Conservation (phyloP, 2,329 filamentous ascomycete species). For the Teratosphaeria destructans region DNA sequence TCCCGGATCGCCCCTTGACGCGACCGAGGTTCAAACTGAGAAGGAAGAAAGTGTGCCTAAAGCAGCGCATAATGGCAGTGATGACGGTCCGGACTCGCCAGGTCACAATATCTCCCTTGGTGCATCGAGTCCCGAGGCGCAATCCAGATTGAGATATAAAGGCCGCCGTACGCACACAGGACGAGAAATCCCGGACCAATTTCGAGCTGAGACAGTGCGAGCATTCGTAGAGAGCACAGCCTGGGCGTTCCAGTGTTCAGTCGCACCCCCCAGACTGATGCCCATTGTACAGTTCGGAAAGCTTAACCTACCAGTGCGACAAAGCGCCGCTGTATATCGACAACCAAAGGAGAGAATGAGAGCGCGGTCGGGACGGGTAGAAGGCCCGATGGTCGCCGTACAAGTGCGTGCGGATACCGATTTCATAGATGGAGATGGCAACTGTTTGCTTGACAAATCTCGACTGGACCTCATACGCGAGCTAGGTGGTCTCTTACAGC, state of each 20-base stretch:
- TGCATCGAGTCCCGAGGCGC: conserved; percentile 2
- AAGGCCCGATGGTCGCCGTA: conserved; percentile 47
- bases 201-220: conserved; percentile 45
- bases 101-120: neutral
- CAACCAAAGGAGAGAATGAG: conserved; percentile 42
- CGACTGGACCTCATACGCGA: conserved; percentile 48
- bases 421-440: conserved; percentile 36
- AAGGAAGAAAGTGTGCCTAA: neutral
- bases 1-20: neutral
- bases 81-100: neutral
- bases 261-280: conserved; percentile 34
- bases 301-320: conserved; percentile 46
- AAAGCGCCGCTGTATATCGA: conserved; percentile 45
- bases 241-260: conserved; percentile 48
- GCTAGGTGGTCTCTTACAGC: conserved; percentile 44
- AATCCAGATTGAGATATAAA: conserved; percentile 35
- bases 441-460: conserved; percentile 15
- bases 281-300: conserved; percentile 32
- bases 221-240: conserved; percentile 48
- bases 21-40: neutral
- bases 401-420: conserved; percentile 46
- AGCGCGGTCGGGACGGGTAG: conserved; percentile 44
- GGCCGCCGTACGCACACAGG: conserved; percentile 49
- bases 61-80: neutral
- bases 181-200: conserved; percentile 47